Evolutionary conservation across 805 yeast species (phyloP), one percentile per base, ranked within the genome.

Genomic region (Metschnikowia dekortorum): DNA sequence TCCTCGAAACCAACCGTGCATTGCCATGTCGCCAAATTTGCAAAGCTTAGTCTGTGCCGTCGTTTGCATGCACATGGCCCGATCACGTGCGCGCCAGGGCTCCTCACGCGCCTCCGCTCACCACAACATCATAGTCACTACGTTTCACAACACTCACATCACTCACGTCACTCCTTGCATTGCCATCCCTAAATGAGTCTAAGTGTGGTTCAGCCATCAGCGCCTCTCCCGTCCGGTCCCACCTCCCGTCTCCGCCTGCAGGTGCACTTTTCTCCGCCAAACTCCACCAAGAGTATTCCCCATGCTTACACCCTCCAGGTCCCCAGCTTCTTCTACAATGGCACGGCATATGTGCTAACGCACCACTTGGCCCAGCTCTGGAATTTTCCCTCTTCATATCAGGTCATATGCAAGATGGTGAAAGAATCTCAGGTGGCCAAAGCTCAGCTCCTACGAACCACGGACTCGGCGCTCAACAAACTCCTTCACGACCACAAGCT

Each of bases 331-430:
- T 39, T 41, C 8, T 29, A 46, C n/a, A 31, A 48, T 29, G 39
- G 32, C 43, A 37, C 47, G 28, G 34, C 53, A 26, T 61, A 59
- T 43, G 69, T 69, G 2, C 55, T 73, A 35, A 40, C 69, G 11
- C 63, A 65, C 41, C 66, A 69, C 51, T 57, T 73, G 46, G 66
- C 73, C 7, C 38, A 31, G 29, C 47, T 65, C 8, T 73, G 74
- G 74, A 68, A 66, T 51, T 73, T 60, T 46, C 76, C 78, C 1
- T 72, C 77, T 7, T 67, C 76, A 4, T 73, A 73, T 51, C 78
- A 73, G 54, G 50, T 73, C 18, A 63, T 73, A 30, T 46, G 52
- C n/a, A 61, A 60, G 49, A 35, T 71, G 7, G 51, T 66, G 16
- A 65, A 64, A 45, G 47, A 53, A 6, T 53, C 66, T 0, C 22